Evolutionary conservation across 2,329 filamentous ascomycete genomes (phyloP).

Genomic region (Sporothrix inflata): DNA sequence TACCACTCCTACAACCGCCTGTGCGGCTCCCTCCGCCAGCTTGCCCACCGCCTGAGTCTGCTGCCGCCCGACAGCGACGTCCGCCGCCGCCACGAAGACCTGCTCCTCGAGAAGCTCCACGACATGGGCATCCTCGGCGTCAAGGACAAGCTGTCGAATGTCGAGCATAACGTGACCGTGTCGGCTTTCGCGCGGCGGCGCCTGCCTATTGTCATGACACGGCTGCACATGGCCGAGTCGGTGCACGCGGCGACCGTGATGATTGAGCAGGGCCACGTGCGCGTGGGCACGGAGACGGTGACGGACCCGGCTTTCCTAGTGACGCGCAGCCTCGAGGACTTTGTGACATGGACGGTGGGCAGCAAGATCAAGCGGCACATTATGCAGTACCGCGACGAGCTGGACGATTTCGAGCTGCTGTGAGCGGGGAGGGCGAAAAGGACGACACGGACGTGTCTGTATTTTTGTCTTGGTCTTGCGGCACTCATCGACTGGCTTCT

Average conservation of each 20-base stretch:
- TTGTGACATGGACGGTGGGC: conserved; percentile 92
- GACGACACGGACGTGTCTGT: neutral
- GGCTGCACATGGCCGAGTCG: conserved; percentile 88
- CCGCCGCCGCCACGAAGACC: conserved; percentile 80
- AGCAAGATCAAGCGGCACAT: conserved; percentile 98
- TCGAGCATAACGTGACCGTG: conserved; percentile 88
- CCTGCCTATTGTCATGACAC: conserved; percentile 84
- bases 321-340: conserved; percentile 89
- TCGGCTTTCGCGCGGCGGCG: conserved; percentile 83
- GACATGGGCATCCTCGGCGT: conserved; percentile 85
- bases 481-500: too few relatives aligned
- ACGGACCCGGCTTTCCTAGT: conserved; percentile 90
- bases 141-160: conserved; percentile 76
- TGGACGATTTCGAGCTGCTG: conserved; percentile 93
- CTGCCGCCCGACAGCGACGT: conserved; percentile 78
- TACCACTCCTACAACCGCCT: conserved; percentile 71
- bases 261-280: conserved; percentile 91
- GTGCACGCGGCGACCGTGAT: conserved; percentile 83
- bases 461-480: neutral
- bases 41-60: conserved; percentile 84
- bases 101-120: conserved; percentile 88
- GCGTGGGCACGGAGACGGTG: conserved; percentile 86
- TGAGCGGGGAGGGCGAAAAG: conserved; percentile 46
- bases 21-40: conserved; percentile 80
- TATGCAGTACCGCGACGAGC: conserved; percentile 89